Evolutionary conservation across 164 flowering plant species (phyloP).

Genomic region (Vitis riparia): DNA sequence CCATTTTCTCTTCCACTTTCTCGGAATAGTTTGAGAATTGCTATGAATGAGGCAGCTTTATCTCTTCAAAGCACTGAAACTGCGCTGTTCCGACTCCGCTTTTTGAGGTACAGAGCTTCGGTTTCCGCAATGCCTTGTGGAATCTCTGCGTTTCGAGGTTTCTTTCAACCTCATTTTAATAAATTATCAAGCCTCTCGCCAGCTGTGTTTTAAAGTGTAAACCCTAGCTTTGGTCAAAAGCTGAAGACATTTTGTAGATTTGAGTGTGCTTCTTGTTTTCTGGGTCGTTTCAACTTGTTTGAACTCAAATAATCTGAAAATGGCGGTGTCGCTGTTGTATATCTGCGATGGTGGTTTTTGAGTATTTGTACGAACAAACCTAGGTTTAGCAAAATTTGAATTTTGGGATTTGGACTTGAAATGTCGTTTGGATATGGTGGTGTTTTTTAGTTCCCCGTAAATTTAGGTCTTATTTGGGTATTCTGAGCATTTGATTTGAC

Average conservation of each 20-base stretch:
- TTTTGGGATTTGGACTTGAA: slow-evolving; percentile 5
- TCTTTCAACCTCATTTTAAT: slow-evolving; percentile 8
- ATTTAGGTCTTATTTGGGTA: neutral
- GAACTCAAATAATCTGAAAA: no score
- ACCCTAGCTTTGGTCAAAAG: slow-evolving; percentile 14
- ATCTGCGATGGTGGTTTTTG: neutral
- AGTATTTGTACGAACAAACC: no score
- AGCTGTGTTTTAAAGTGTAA: neutral
- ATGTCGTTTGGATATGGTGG: slow-evolving; percentile 5
- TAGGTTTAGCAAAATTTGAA: no score
- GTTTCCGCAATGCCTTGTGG: slow-evolving; percentile 36
- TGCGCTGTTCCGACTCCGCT: slow-evolving; percentile 14
- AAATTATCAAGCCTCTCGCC: neutral
- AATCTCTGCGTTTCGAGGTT: slow-evolving; percentile 37
- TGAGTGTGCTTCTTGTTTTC: neutral
- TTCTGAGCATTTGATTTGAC: neutral
- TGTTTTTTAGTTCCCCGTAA: slow-evolving; percentile 1
- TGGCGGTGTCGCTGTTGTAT: neutral
- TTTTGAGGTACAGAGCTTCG: slow-evolving; percentile 18
- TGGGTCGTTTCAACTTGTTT: neutral
- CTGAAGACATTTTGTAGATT: neutral
- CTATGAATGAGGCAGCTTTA: slow-evolving; percentile 31
- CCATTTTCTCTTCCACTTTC: slow-evolving; percentile 14
- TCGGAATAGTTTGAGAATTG: slow-evolving; percentile 17
- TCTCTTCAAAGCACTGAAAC: slow-evolving; percentile 7